A percentile compares a stretch with the other conserved stretches of the same genome.
Evolutionary conservation across 768 basidiomycete genomes (phyloP).

Genomic region (Lactifluus subvellereus): DNA sequence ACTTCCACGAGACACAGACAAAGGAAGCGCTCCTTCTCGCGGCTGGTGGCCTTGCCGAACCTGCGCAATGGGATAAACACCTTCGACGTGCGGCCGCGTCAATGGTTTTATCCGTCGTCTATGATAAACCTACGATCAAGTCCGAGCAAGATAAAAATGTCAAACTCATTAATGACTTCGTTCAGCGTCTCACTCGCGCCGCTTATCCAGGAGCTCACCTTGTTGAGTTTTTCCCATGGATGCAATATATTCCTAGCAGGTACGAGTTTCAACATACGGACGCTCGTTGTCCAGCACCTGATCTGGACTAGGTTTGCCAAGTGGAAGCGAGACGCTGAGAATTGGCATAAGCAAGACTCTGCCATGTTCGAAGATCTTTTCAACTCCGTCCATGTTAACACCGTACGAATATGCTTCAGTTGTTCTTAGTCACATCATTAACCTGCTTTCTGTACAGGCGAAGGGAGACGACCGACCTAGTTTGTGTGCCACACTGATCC

Average conservation of each 20-base stretch:
- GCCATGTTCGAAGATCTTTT: slow-evolving; percentile 17
- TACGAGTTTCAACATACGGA: neutral
- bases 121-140: slow-evolving; percentile 24
- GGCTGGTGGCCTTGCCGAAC: slow-evolving; percentile 28
- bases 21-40: slow-evolving; percentile 32
- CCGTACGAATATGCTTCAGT: neutral
- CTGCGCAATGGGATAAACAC: slow-evolving; percentile 32
- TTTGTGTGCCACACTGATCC: slow-evolving; percentile 14
- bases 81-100: slow-evolving; percentile 31
- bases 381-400: slow-evolving; percentile 4
- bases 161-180: slow-evolving; percentile 26
- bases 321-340: slow-evolving; percentile 18
- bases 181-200: slow-evolving; percentile 31
- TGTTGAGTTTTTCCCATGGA: slow-evolving; percentile 23
- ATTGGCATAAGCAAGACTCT: slow-evolving; percentile 17
- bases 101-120: slow-evolving; percentile 28
- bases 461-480: slow-evolving; percentile 19
- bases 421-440: neutral
- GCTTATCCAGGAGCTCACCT: slow-evolving; percentile 34
- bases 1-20: slow-evolving; percentile 29
- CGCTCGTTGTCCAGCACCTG: neutral
- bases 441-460: neutral
- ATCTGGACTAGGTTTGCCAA: slow-evolving; percentile 15
- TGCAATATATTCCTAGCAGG: slow-evolving; percentile 21
- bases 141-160: slow-evolving; percentile 24